phyloP scores from a whole-genome alignment of 306 rosid genomes.

The Dalbergia cultrata region DNA sequence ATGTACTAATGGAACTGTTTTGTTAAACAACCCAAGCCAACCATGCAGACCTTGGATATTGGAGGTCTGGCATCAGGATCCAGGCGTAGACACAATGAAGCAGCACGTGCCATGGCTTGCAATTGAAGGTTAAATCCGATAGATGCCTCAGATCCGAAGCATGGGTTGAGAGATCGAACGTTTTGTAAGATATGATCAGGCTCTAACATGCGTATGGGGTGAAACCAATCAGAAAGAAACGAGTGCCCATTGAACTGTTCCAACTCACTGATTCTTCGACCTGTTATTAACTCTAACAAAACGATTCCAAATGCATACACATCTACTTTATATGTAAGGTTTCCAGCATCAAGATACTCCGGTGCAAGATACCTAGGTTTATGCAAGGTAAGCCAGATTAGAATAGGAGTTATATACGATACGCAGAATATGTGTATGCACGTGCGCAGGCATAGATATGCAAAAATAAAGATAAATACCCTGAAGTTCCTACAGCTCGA shows the following conservation, averaged over 20 bases:
- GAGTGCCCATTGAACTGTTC: conserved; percentile 61
- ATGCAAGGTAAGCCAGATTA: conserved; percentile 43
- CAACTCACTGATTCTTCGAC: conserved; percentile 70
- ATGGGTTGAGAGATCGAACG: conserved; percentile 67
- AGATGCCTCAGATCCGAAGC: conserved; percentile 61
- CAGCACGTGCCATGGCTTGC: conserved; percentile 86
- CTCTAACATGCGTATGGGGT: conserved; percentile 63
- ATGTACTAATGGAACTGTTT: background rate
- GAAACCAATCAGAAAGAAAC: conserved; percentile 69
- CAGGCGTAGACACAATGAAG: conserved; percentile 78
- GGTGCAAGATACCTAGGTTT: conserved; percentile 88
- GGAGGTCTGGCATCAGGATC: conserved; percentile 88
- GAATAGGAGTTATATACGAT: conserved; percentile 13
- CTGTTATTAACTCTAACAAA: conserved; percentile 79
- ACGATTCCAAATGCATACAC: conserved; percentile 93
- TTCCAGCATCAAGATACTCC: conserved; percentile 78
- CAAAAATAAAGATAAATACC: conserved; percentile 54
- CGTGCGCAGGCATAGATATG: background rate
- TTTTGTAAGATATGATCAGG: conserved; percentile 64
- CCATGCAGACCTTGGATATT: conserved; percentile 79
- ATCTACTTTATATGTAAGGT: conserved; percentile 82
- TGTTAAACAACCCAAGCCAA: conserved; percentile 6
- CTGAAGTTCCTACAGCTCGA: conserved; percentile 74
- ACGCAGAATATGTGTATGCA: background rate
- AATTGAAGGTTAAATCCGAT: conserved; percentile 70